Base-by-base conservation (phyloP, 495 filamentous ascomycete genomes). In the Pyrenula aspistea region DNA sequence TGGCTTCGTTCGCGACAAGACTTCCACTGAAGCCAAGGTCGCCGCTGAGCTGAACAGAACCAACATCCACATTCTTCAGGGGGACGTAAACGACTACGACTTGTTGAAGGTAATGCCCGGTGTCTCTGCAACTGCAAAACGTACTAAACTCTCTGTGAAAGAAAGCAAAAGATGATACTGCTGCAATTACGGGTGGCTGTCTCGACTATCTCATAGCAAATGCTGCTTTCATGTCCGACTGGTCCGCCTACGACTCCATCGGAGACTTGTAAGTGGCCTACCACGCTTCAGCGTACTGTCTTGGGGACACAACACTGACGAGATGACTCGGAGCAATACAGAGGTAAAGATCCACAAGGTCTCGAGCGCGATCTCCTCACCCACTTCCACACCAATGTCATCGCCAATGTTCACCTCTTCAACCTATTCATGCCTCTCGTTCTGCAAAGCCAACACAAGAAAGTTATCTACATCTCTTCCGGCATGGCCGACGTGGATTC, bases 361-460 rank as follows among this genome's bases (percentile, higher is more conserved):
- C 23, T 75, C 4, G 63, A 65, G 24, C 50, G 55, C 54, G 57
- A 56, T 49, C 55, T 63, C 24, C 31, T 42, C 22, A 66, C 65
- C n/a, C 24, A 59, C 22, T 73, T 73, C 59, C 57, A 71, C 23
- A 62, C 65, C 36, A 84, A 81, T 58, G 61, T 70, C 24, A 22
- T 77, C 55, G 77, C 72, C 23, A 69, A 70, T 36, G 65, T 82
- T 62, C 70, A 83, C 56, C 64, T 78, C 1, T 73, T 76, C 61
- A 77, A 78, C 62, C 54, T 70, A n/a, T 83, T 79, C 65, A 25
- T 79, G 2, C 77, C 80, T 2, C 68, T 83, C 0, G 68, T 83
- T 58, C 62, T 65, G 2, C 67, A 69, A n/a, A 77, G 78, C 24
- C 60, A 63, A 11, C 60, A 23, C 23, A 83, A 82, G 63, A 85